Percentiles rank a stretch among this genome's conserved stretches.
Conservation (phyloP, 371 early-diverging fungal species). For the Mortierella sp. region DNA sequence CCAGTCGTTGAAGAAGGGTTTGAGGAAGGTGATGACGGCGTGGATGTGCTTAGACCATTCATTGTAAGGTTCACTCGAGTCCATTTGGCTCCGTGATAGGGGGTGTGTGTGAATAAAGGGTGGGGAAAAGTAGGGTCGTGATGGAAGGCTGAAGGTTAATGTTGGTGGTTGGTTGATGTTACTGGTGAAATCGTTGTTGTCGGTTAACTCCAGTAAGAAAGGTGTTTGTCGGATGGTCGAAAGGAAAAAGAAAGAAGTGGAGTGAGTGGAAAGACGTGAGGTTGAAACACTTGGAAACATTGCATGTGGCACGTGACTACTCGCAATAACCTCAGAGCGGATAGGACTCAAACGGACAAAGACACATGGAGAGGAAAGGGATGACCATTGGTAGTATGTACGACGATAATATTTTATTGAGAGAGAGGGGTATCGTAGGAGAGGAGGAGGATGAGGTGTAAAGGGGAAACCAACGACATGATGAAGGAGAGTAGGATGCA, state of each 20-base stretch:
- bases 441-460: background rate
- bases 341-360: too few species aligned
- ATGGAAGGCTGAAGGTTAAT: background rate
- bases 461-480: background rate
- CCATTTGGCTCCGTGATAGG: constrained; percentile 16
- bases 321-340: too few species aligned
- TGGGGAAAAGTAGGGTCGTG: background rate
- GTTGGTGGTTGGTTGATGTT: background rate
- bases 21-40: constrained; percentile 50
- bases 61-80: constrained; percentile 31
- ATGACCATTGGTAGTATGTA: background rate
- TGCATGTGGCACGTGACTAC: too few species aligned
- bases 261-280: too few species aligned
- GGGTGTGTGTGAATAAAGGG: background rate
- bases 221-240: too few species aligned
- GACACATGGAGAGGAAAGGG: too few species aligned
- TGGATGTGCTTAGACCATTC: constrained; percentile 52
- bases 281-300: too few species aligned
- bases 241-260: too few species aligned
- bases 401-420: background rate
- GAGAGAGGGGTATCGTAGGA: background rate
- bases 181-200: too few species aligned
- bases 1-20: constrained; percentile 57
- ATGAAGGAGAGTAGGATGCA: background rate
- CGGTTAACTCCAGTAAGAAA: too few species aligned